Conservation (phyloP, 2,329 filamentous ascomycete species). For the Plectosphaerella cucumerina region DNA sequence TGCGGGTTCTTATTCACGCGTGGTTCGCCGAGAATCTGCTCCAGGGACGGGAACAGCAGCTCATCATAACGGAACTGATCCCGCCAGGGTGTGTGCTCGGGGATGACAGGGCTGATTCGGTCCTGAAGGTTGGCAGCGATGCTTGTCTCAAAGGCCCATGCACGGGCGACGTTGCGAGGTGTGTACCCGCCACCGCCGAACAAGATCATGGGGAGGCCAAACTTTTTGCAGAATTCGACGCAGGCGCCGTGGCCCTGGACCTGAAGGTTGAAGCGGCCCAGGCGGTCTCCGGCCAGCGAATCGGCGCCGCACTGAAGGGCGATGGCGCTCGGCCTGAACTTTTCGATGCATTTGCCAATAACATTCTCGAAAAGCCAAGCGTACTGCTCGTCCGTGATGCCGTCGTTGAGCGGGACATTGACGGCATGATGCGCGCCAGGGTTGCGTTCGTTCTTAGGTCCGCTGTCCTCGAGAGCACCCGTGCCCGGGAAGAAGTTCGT, state of each 20-base stretch:
- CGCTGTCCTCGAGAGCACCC: conserved; percentile 80
- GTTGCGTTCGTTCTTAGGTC: conserved; percentile 77
- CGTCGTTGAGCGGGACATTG: conserved; percentile 86
- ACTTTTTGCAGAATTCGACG: conserved; percentile 80
- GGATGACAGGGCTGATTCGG: conserved; percentile 68
- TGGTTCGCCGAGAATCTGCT: conserved; percentile 63
- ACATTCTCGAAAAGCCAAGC: conserved; percentile 78
- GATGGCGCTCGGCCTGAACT: conserved; percentile 85
- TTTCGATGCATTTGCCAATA: conserved; percentile 71
- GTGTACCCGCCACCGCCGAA: conserved; percentile 96
- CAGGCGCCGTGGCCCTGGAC: conserved; percentile 92
- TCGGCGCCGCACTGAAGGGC: conserved; percentile 95
- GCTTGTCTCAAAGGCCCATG: conserved; percentile 95
- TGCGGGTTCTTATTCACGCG: conserved; percentile 74
- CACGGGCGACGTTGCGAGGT: conserved; percentile 89
- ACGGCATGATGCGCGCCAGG: conserved; percentile 84
- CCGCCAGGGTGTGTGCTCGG: conserved; percentile 76
- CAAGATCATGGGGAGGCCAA: conserved; percentile 77
- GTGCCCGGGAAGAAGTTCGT: conserved; percentile 84
- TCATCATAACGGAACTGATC: conserved; percentile 79
- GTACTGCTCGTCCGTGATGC: conserved; percentile 89
- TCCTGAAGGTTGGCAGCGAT: conserved; percentile 76
- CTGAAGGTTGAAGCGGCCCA: conserved; percentile 95
- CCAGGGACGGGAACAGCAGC: conserved; percentile 83
- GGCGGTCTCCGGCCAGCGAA: conserved; percentile 85